Evolutionary conservation across 164 flowering plant genomes (phyloP).

Genomic region (Chloranthus sessilifolius): DNA sequence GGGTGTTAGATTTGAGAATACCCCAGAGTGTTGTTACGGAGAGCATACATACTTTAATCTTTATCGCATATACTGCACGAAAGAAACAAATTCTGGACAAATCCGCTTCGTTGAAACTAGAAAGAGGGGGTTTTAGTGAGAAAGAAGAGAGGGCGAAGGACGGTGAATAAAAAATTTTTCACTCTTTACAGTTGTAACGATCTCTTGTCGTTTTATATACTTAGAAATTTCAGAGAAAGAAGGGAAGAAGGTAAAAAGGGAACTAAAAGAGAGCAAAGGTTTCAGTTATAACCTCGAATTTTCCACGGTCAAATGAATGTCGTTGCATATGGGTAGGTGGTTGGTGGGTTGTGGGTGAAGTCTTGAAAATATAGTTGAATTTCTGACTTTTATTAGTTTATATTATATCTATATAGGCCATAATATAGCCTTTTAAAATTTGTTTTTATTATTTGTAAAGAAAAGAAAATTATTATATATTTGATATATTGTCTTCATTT

Average conservation of each 20-base stretch:
- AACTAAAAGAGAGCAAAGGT: background rate
- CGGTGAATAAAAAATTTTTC: too few relatives aligned
- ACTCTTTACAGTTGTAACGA: slow-evolving; percentile 3
- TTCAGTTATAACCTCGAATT: background rate
- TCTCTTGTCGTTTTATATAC: background rate
- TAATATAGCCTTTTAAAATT: too few relatives aligned
- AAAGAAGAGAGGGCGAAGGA: too few relatives aligned
- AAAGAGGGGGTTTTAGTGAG: too few relatives aligned
- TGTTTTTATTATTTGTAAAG: background rate
- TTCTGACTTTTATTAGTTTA: slow-evolving; percentile 3
- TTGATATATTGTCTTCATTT: background rate
- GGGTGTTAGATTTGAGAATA: too few relatives aligned
- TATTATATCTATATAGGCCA: too few relatives aligned
- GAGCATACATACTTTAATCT: too few relatives aligned
- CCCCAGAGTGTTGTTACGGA: too few relatives aligned
- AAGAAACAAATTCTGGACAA: too few relatives aligned
- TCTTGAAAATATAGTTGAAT: slow-evolving; percentile 9
- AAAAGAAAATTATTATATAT: background rate
- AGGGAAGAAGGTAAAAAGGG: too few relatives aligned
- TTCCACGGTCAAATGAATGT: slow-evolving; percentile 2
- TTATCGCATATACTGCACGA: too few relatives aligned
- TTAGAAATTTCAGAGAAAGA: background rate
- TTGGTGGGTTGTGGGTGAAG: slow-evolving; percentile 14
- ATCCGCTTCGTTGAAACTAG: too few relatives aligned
- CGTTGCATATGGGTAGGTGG: slow-evolving; percentile 6